Evolutionary conservation across 495 filamentous ascomycete species (phyloP).

Genomic region (Aspergillus egyptiacus): DNA sequence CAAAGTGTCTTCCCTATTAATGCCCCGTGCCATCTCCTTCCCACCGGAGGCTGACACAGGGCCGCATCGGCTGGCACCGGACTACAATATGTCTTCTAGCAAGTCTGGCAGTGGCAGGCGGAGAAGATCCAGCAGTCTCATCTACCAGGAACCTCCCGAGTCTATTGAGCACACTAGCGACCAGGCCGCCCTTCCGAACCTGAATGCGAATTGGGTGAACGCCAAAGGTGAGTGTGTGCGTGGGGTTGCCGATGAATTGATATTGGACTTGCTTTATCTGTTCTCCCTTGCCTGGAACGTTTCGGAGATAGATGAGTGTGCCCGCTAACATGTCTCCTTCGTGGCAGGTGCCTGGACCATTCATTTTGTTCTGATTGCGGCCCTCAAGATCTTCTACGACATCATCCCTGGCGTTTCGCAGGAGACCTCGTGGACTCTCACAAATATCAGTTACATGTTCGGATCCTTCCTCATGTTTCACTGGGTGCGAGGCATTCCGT

Average conservation of each 20-base stretch:
- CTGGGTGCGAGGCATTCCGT: conserved; percentile 94
- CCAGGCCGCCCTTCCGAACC: conserved; percentile 86
- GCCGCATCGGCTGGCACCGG: conserved; percentile 46
- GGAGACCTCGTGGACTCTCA: conserved; percentile 96
- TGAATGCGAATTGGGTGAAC: conserved; percentile 98
- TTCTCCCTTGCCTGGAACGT: too few relatives aligned
- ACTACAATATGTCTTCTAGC: conserved; percentile 52
- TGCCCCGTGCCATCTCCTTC: conserved; percentile 76
- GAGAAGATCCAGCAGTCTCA: conserved; percentile 89
- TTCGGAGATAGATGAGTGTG: neutral
- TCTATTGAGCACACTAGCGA: conserved; percentile 94
- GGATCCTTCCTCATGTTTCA: conserved; percentile 99
- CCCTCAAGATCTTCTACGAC: conserved; percentile 91
- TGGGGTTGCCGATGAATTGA: conserved; percentile 4
- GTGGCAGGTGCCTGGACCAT: conserved; percentile 83
- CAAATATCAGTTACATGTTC: conserved; percentile 98
- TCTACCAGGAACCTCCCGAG: conserved; percentile 91
- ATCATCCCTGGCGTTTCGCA: conserved; percentile 91
- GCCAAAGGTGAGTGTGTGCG: conserved; percentile 71
- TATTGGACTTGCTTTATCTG: neutral
- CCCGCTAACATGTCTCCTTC: neutral
- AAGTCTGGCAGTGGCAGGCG: conserved; percentile 68
- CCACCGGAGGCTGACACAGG: conserved; percentile 65
- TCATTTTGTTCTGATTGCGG: conserved; percentile 83
- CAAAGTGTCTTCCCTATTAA: conserved; percentile 78